Percentiles rank a stretch among this genome's conserved stretches.
These are phyloP conservation scores for Colletotrichum lentis DNA, from an alignment of 2,329 filamentous ascomycete species.

Conservation along the genomic window DNA sequence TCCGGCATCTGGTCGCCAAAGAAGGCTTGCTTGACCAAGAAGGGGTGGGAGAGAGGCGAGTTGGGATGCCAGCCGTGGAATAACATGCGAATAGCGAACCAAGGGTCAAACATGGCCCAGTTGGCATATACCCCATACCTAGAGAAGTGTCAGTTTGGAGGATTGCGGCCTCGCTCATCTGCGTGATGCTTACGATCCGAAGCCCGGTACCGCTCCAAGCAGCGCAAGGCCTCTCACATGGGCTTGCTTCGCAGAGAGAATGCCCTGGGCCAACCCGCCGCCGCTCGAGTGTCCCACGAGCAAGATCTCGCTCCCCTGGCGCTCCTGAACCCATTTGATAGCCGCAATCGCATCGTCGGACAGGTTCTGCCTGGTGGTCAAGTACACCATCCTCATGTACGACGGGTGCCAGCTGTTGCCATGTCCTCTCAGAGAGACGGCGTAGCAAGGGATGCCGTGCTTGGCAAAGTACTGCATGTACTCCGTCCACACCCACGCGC, in stretches of 20 bases:
- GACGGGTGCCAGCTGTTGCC: conserved; percentile 61
- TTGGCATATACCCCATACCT: conserved; percentile 54
- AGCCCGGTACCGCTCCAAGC: conserved; percentile 57
- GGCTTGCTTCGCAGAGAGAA: conserved; percentile 53
- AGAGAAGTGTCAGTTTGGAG: conserved; percentile 6
- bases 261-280: conserved; percentile 59
- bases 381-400: conserved; percentile 58
- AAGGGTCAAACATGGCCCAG: conserved; percentile 57
- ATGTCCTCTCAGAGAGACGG: conserved; percentile 61
- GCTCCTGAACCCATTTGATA: conserved; percentile 50
- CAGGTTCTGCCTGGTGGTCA: conserved; percentile 53
- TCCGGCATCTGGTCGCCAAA: conserved; percentile 56
- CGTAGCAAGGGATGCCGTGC: conserved; percentile 58
- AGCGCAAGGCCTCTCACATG: conserved; percentile 56
- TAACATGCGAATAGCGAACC: conserved; percentile 56
- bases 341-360: conserved; percentile 55
- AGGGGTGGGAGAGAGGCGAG: conserved; percentile 60
- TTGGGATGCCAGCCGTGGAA: conserved; percentile 59
- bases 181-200: conserved; percentile 53
- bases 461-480: conserved; percentile 60
- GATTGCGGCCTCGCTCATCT: too few relatives aligned
- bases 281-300: conserved; percentile 62
- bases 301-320: conserved; percentile 48
- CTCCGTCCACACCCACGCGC: conserved; percentile 60
- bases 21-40: conserved; percentile 59